Percentiles rank a stretch among this genome's conserved stretches.
These are phyloP conservation scores for Trichoderma koningii DNA, from an alignment of 2,329 filamentous ascomycete species.

Conservation along the genomic window DNA sequence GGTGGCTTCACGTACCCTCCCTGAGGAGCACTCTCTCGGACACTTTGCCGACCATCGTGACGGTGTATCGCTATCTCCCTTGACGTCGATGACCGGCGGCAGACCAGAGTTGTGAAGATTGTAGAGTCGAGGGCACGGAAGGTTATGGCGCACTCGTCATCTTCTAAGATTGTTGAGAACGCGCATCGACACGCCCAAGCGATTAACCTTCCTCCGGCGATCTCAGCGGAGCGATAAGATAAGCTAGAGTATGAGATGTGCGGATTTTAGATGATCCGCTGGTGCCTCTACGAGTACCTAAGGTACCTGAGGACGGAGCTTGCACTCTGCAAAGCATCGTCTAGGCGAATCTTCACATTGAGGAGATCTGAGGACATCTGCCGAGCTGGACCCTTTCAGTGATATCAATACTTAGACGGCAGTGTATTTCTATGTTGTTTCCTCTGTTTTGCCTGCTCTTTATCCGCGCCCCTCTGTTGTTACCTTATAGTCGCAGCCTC, in stretches of 20 bases:
- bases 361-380: too few relatives aligned
- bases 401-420: too few relatives aligned
- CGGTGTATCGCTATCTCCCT: conserved; percentile 39
- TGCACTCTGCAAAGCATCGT: neutral
- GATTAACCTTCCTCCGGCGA: conserved; percentile 17
- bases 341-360: too few relatives aligned
- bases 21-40: conserved; percentile 65
- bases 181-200: conserved; percentile 25
- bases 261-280: conserved; percentile 20
- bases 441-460: too few relatives aligned
- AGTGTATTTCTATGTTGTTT: too few relatives aligned
- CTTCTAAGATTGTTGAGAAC: conserved; percentile 9
- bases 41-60: conserved; percentile 63
- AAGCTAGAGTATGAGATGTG: neutral
- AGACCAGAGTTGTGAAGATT: neutral
- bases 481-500: too few relatives aligned
- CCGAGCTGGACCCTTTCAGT: too few relatives aligned
- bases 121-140: neutral
- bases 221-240: conserved; percentile 24
- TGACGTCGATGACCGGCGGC: conserved; percentile 12
- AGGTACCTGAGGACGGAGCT: too few relatives aligned
- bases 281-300: too few relatives aligned
- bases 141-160: conserved; percentile 18
- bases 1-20: conserved; percentile 53
- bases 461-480: too few relatives aligned